These are phyloP conservation scores for Ogataea hybrid DNA, from an alignment of 1,139 yeast species.

Conservation along the genomic window DNA sequence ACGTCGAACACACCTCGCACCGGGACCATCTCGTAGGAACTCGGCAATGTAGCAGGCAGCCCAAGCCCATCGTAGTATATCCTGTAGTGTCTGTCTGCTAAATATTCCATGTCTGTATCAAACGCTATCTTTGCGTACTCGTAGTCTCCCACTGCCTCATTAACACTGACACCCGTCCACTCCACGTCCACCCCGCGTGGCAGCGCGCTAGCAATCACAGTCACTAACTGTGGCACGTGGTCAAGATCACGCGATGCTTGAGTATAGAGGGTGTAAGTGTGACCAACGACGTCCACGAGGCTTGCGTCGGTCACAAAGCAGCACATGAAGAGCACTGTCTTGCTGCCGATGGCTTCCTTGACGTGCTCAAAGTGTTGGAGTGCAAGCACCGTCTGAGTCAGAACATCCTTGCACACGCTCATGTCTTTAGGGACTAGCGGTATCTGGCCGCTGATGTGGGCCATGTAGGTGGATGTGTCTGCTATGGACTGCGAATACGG, in stretches of 20 bases:
- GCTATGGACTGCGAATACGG: constrained; percentile 89
- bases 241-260: constrained; percentile 22
- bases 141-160: constrained; percentile 35
- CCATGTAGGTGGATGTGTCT: constrained; percentile 43
- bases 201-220: constrained; percentile 58
- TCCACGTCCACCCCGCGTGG: constrained; percentile 53
- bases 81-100: constrained; percentile 13
- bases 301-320: constrained; percentile 49
- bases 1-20: constrained; percentile 31
- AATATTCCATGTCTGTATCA: neutral
- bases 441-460: constrained; percentile 88
- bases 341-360: constrained; percentile 49
- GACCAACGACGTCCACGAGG: constrained; percentile 34
- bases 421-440: constrained; percentile 76
- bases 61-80: constrained; percentile 14
- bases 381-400: constrained; percentile 50
- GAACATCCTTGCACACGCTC: constrained; percentile 38
- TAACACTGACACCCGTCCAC: constrained; percentile 34
- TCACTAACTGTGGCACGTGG: constrained; percentile 37
- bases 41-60: constrained; percentile 2
- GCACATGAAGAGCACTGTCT: constrained; percentile 43
- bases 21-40: constrained; percentile 33
- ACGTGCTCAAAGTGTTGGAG: constrained; percentile 75
- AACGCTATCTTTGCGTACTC: constrained; percentile 6
- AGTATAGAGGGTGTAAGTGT: constrained; percentile 41